Conservation (phyloP, 345 rosid species). For the Laguncularia racemosa region DNA sequence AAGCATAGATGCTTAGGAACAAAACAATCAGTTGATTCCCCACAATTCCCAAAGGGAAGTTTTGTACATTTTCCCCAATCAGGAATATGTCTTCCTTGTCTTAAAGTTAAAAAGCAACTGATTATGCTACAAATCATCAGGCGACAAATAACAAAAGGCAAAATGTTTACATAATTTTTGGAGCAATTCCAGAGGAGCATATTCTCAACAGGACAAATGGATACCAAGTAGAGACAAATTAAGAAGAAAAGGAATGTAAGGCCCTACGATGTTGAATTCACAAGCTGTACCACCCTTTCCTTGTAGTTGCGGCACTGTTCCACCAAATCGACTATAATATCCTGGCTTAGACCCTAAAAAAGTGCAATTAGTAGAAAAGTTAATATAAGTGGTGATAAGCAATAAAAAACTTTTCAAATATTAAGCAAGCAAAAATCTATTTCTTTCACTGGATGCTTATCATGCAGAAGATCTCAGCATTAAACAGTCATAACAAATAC, state of each 20-base stretch:
- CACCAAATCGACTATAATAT: constrained; percentile 80
- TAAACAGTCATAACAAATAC: not conserved
- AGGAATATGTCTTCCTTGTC: too few species aligned
- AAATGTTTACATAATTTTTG: not conserved
- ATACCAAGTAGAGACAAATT: too few species aligned
- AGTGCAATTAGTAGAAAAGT: constrained; percentile 1
- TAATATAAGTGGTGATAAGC: not conserved
- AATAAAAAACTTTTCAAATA: not conserved
- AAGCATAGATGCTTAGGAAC: too few species aligned
- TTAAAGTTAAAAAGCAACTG: too few species aligned
- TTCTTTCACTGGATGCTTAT: not conserved
- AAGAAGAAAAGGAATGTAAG: not conserved
- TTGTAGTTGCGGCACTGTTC: constrained; percentile 89
- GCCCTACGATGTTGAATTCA: constrained; percentile 62
- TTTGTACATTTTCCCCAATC: too few species aligned
- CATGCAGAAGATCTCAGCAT: not conserved
- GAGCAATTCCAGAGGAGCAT: too few species aligned
- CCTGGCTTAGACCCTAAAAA: constrained; percentile 79
- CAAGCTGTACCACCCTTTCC: constrained; percentile 72
- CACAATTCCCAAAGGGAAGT: too few species aligned
- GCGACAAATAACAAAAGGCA: not conserved
- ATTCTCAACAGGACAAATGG: too few species aligned
- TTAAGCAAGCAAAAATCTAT: not conserved
- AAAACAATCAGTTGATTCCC: too few species aligned
- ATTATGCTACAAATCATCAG: too few species aligned